Evolutionary conservation across 108 stramenopile genomes (phyloP).

Genomic region (Skeletonema costatum): DNA sequence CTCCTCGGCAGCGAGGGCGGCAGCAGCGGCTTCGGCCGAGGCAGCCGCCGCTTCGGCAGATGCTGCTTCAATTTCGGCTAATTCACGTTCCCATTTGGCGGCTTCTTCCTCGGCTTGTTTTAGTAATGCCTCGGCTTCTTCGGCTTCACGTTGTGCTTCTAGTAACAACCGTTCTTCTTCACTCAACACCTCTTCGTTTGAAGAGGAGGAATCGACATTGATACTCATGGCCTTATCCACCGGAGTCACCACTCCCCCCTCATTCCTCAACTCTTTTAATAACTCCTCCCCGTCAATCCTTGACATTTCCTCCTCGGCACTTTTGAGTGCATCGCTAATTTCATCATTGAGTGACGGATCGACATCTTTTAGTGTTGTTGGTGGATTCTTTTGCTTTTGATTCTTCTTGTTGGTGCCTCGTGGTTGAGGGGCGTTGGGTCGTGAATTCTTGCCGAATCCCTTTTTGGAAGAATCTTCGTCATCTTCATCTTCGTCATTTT

Average conservation of each 20-base stretch:
- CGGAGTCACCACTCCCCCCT: background rate
- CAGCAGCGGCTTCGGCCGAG: background rate
- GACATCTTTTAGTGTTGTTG: background rate
- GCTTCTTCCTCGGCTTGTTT: slow-evolving; percentile 3
- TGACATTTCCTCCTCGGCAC: background rate
- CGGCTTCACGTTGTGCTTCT: slow-evolving; percentile 2
- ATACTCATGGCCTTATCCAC: background rate
- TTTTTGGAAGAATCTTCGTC: background rate
- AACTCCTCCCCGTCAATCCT: background rate
- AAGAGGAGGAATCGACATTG: background rate
- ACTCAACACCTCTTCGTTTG: background rate
- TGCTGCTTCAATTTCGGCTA: background rate
- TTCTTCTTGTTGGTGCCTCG: background rate
- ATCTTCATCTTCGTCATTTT: background rate
- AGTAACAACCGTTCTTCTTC: background rate
- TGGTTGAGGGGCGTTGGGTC: background rate
- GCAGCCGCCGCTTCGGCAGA: background rate
- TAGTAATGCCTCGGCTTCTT: background rate
- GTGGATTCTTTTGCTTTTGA: too few species aligned
- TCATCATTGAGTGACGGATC: background rate
- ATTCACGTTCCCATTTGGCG: background rate
- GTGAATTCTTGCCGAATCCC: background rate
- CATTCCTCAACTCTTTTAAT: background rate
- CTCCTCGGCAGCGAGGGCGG: background rate
- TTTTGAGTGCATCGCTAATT: background rate